Evolutionary conservation across 2,329 filamentous ascomycete genomes (phyloP).

Genomic region (Fusarium pseudonygamai): DNA sequence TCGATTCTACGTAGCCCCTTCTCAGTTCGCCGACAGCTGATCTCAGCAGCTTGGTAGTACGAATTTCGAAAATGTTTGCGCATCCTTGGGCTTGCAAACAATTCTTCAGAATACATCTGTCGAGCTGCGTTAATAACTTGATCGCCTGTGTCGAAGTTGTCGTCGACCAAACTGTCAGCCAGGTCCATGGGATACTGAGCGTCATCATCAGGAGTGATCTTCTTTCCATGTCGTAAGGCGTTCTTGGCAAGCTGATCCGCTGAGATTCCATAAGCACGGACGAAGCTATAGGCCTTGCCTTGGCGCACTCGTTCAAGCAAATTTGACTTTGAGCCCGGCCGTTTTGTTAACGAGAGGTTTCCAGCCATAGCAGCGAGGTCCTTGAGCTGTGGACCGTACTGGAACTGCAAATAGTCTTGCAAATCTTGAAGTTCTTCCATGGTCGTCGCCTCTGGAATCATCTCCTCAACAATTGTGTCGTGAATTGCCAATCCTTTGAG

Average conservation of each 20-base stretch:
- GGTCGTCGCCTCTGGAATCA: constrained; percentile 80
- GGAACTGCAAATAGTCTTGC: constrained; percentile 96
- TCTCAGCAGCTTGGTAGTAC: constrained; percentile 83
- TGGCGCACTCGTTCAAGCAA: constrained; percentile 86
- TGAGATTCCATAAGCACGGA: constrained; percentile 88
- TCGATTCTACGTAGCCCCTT: constrained; percentile 95
- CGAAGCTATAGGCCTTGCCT: constrained; percentile 81
- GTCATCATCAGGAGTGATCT: constrained; percentile 86
- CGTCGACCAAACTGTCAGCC: constrained; percentile 79
- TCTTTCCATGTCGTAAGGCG: constrained; percentile 78
- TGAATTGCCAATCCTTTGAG: constrained; percentile 71
- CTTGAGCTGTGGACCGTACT: constrained; percentile 85
- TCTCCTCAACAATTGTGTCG: constrained; percentile 81
- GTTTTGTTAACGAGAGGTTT: constrained; percentile 74
- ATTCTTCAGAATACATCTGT: constrained; percentile 89
- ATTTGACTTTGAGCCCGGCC: constrained; percentile 83
- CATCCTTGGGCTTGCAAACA: constrained; percentile 88
- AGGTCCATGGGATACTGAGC: constrained; percentile 83
- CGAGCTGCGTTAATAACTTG: constrained; percentile 83
- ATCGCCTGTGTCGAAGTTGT: constrained; percentile 78
- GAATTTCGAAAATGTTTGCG: constrained; percentile 84
- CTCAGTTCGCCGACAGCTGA: constrained; percentile 91
- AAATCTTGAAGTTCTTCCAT: constrained; percentile 97
- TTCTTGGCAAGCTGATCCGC: constrained; percentile 91
- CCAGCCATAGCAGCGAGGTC: constrained; percentile 75